Evolutionary conservation across 805 yeast genomes (phyloP), one percentile per base, ranked within the genome.

Genomic region (Spathaspora girioi): DNA sequence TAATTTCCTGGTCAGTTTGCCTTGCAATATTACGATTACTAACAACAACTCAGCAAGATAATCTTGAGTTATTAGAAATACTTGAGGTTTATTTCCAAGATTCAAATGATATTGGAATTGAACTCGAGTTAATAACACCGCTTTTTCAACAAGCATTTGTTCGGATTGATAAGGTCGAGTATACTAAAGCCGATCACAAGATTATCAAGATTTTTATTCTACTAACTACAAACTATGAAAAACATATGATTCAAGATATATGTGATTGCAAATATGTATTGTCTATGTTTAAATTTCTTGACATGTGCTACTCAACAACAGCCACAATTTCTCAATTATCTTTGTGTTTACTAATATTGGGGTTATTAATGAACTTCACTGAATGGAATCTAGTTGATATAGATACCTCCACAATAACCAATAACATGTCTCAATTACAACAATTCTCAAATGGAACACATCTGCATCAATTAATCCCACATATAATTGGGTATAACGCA

Each of bases 401-500:
- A 14, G 46, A 45, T 3, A 17, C 15, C 8, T 19, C 27, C 15
- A 40, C 14, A 1, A 26, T 46, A 19, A 10, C 7, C 3, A 38
- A 18, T 5, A 18, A 14, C 12, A 20, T 27, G 29, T 5, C 29
- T 8, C 12, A 46, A 5, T 11, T 42, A n/a, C 11, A 38, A 19
- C 12, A 15, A 11, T 20, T 45, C 12, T 18, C 19, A 19, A 15
- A 14, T 7, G 20, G 15, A 18, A 41, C 3, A 6, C 26, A 23
- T 23, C 26, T 23, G 26, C 26, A 52, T 17, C 57, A 53, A 35
- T 46, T 54, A 15, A 27, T n/a, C 2, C 29, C 38, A 5, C 58
- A 60, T 48, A 50, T 60, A 42, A 42, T 55, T 5, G 64, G 62
- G n/a, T 58, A 60, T 50, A 56, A 54, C 27, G 38, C 50, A n/a